Conservation (phyloP, 192 early-diverging fungal genomes). For the Coemansia sp. region DNA sequence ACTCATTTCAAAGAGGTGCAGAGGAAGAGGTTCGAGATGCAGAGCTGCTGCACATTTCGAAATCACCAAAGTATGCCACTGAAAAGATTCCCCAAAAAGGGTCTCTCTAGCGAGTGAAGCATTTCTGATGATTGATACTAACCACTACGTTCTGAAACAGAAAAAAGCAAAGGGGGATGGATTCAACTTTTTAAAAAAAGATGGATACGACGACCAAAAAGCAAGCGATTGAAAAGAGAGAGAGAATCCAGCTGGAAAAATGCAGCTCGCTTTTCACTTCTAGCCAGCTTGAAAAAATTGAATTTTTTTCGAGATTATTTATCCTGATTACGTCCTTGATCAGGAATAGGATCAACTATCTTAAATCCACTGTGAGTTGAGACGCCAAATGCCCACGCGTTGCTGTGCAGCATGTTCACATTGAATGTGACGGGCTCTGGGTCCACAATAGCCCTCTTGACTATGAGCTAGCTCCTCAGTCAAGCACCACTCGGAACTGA, state of each 20-base stretch:
- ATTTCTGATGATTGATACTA: background rate
- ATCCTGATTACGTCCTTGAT: too few species aligned
- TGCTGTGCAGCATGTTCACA: too few species aligned
- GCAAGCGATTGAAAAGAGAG: background rate
- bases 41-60: background rate
- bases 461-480: too few species aligned
- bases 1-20: background rate
- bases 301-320: background rate
- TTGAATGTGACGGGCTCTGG: too few species aligned
- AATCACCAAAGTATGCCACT: slow-evolving; percentile 1
- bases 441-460: too few species aligned
- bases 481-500: too few species aligned
- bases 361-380: too few species aligned
- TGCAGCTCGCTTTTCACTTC: background rate
- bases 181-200: slow-evolving; percentile 1
- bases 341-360: too few species aligned
- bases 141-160: background rate
- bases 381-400: too few species aligned
- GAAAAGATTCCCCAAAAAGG: background rate
- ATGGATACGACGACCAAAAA: slow-evolving; percentile 1
- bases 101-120: background rate
- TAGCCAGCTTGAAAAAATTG: background rate
- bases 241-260: background rate
- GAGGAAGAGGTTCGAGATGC: background rate
- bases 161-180: background rate